Conservation (phyloP, 78 protist genomes). For the Creolimax fragrantissima region DNA sequence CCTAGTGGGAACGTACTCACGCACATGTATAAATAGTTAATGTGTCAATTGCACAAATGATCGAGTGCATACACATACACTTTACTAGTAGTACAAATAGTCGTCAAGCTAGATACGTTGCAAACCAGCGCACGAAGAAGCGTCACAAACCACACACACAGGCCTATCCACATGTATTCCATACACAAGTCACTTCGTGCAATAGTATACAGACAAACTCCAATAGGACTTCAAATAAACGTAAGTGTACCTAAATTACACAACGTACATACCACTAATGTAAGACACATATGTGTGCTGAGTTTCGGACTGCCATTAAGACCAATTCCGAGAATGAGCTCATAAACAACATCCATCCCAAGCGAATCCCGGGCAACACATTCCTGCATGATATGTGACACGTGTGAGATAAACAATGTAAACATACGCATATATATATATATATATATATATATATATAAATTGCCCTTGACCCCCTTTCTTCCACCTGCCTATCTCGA, state of each 20-base stretch:
- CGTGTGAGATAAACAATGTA: background rate
- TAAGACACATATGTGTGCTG: background rate
- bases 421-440: background rate
- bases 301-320: background rate
- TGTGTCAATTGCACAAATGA: no score
- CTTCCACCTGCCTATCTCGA: no score
- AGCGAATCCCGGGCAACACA: background rate
- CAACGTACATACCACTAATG: background rate
- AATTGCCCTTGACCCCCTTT: no score
- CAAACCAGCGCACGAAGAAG: background rate
- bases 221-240: no score
- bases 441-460: background rate
- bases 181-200: background rate
- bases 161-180: background rate
- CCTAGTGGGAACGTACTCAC: background rate
- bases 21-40: background rate
- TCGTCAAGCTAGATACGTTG: background rate
- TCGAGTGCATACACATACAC: background rate
- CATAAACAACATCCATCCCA: background rate
- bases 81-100: background rate
- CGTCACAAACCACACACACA: background rate
- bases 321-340: background rate
- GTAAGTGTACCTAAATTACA: background rate
- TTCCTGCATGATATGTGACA: background rate
- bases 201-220: background rate